Base-by-base conservation (phyloP, 495 filamentous ascomycete species). In the Lophium mytilinum region DNA sequence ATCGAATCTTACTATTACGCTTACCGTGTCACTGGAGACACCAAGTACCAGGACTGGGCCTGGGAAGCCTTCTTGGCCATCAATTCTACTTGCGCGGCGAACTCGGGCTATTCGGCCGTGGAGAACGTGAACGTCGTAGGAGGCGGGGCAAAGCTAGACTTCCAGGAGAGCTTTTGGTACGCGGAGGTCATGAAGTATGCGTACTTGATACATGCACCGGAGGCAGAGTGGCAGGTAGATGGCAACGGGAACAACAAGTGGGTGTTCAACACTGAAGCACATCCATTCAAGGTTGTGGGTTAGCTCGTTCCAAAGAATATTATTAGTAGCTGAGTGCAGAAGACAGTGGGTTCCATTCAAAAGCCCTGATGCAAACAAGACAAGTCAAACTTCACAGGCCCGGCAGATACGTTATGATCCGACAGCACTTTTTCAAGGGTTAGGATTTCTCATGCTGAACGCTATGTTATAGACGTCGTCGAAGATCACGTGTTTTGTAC, bases 1-100 rank as follows among this genome's bases (percentile, higher is more conserved):
- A 78, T 95, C 17, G 90, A 96, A 71, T 87, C 83, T 59, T 86
- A 84, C 69, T 96, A 95, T 77, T 92, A 96, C 65, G 89, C 88
- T 0, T 93, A 87, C 69, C 80, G 87, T 14, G 76, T 85, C 9
- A 95, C 90, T 2, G 84, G 85, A 14, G 78, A 90, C 12, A 62
- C 67, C 39, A 70, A 71, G 70, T 80, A 69, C 60, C 63, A 68
- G 50, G 58, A 59, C 21, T 93, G 87, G 88, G 85, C 85, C 1
- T 96, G 90, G 90, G 82, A 85, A 30, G 89, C 83, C 3, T 94
- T 90, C 67, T 55, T 77, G 42, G 78, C 78, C 1, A 85, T 96
- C 65, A 87, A 87, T 64, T 61, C 64, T 14, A 88, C 81, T 21
- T 83, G 79, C 57, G 69, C 76, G 24, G 83, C 81, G 0, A 80